phyloP scores from a whole-genome alignment of 768 basidiomycete species.

The Hydnomerulius pinastri region DNA sequence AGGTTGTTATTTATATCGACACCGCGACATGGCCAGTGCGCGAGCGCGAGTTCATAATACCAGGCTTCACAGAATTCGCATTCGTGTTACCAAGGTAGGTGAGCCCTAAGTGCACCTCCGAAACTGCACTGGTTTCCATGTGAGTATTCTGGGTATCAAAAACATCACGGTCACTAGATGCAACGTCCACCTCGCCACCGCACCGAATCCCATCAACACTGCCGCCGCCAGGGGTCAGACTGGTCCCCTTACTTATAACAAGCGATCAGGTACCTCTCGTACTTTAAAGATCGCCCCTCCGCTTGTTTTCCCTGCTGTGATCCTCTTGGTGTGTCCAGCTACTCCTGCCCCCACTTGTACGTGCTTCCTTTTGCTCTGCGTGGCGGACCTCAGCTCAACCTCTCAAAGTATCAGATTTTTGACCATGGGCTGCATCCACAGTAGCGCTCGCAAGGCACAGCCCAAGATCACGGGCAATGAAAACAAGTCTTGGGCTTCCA shows the following conservation, averaged over 20 bases:
- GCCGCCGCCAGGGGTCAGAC: neutral
- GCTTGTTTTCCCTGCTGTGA: neutral
- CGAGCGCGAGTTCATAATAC: neutral
- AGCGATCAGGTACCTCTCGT: neutral
- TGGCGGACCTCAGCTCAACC: neutral
- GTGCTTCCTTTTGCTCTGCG: neutral
- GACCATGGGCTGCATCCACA: constrained; percentile 19
- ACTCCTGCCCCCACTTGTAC: neutral
- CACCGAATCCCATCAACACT: neutral
- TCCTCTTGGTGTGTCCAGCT: neutral
- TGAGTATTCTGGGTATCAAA: neutral
- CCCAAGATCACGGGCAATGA: neutral
- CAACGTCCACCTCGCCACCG: neutral
- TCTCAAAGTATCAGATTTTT: neutral
- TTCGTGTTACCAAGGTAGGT: too few relatives aligned
- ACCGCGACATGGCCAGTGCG: neutral
- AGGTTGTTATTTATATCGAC: neutral
- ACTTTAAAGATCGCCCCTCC: neutral
- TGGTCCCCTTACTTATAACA: neutral
- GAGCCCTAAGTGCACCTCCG: too few relatives aligned
- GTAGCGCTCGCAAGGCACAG: constrained; percentile 2
- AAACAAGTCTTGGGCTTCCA: neutral
- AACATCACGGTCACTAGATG: neutral
- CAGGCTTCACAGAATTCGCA: neutral
- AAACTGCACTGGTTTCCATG: neutral